A percentile compares a stretch with the other conserved stretches of the same genome.
These are phyloP conservation scores for Salix dunnii DNA, from an alignment of 345 rosid genomes.

Conservation along the genomic window DNA sequence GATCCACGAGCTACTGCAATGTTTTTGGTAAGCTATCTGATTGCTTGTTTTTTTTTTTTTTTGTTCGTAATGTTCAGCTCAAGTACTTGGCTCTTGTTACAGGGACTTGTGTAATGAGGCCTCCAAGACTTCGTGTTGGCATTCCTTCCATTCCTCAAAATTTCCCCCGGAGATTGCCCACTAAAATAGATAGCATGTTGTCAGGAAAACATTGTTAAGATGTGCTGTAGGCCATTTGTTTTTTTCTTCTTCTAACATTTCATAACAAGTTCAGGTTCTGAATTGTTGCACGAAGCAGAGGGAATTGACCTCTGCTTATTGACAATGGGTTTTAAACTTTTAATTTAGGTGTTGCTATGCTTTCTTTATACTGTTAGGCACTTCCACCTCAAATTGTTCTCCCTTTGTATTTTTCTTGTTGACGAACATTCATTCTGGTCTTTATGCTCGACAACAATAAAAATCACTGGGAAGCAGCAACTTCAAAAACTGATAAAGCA, in stretches of 20 bases:
- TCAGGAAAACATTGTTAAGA: background rate
- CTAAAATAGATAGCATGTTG: slow-evolving; percentile 1
- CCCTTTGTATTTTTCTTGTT: background rate
- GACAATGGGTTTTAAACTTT: background rate
- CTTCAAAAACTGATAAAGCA: background rate
- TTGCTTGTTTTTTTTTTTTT: background rate
- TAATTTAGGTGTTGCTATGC: background rate
- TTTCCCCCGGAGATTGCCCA: slow-evolving; percentile 7
- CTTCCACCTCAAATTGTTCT: background rate
- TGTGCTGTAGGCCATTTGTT: background rate
- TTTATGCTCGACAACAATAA: background rate
- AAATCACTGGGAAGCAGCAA: background rate
- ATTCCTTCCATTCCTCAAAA: background rate
- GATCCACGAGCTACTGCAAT: slow-evolving; percentile 1
- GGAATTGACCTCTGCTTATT: background rate
- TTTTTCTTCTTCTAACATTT: background rate
- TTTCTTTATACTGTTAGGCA: background rate
- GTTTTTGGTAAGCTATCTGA: background rate
- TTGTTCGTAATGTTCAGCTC: background rate
- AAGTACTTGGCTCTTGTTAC: background rate
- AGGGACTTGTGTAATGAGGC: slow-evolving; percentile 1
- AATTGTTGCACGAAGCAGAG: background rate
- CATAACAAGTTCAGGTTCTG: background rate
- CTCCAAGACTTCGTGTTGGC: background rate
- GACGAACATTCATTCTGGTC: too few relatives aligned